A percentile compares a stretch with the other conserved stretches of the same genome.
Evolutionary conservation across 2,329 filamentous ascomycete genomes (phyloP).

Genomic region (Pyricularia pennisetigena): DNA sequence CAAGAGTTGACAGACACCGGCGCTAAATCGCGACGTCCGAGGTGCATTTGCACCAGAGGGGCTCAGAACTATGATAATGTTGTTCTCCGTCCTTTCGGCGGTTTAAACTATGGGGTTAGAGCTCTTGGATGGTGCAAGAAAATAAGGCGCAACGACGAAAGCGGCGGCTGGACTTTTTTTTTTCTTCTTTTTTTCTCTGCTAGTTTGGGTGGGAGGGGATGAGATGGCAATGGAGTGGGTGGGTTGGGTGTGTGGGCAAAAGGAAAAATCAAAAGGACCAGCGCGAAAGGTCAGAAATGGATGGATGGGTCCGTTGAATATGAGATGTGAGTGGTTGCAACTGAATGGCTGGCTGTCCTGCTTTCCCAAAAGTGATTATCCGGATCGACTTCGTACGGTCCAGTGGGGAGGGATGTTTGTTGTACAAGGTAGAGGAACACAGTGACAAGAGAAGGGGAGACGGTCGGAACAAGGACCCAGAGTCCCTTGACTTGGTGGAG

Average conservation of each 20-base stretch:
- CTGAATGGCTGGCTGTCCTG: not conserved
- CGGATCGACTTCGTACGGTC: not conserved
- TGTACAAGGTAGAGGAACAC: not conserved
- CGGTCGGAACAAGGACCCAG: not conserved
- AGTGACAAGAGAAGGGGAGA: not conserved
- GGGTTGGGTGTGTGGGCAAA: not conserved
- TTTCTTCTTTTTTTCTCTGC: conserved; percentile 2
- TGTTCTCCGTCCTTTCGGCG: not conserved
- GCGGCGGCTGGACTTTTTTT: not conserved
- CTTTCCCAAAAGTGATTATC: not conserved
- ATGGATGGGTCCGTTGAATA: not conserved
- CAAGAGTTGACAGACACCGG: not conserved
- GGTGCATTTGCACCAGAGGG: not conserved
- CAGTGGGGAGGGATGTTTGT: not conserved
- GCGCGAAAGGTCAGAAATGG: not conserved
- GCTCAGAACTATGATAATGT: not conserved
- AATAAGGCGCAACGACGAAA: not conserved
- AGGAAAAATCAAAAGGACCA: not conserved
- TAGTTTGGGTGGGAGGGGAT: conserved; percentile 4
- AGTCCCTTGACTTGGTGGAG: not conserved
- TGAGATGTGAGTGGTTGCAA: not conserved
- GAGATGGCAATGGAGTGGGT: not conserved
- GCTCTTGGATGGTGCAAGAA: not conserved
- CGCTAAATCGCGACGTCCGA: not conserved
- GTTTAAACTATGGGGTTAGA: not conserved